Base-by-base conservation (phyloP, 108 stramenopile species). In the Skeletonema grethae region DNA sequence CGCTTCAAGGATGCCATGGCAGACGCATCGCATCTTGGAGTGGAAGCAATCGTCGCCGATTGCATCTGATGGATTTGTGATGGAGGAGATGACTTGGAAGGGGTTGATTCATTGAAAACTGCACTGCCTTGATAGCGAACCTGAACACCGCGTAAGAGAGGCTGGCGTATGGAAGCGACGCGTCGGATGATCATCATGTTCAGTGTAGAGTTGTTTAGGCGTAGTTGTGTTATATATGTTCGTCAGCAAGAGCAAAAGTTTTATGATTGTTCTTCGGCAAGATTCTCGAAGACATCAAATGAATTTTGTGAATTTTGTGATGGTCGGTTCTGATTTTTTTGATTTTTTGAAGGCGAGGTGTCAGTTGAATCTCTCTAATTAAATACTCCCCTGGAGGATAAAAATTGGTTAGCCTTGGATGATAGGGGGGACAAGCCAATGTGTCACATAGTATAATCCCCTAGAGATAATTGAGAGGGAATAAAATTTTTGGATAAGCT, bases 111-210 rank as follows among this genome's bases (percentile, higher is more conserved):
- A 48, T 61, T 67, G 53, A 75, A 22, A 8, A 55, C 75, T 15
- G 68, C 75, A 6, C 67, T 69, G 11, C 75, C 68, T 11, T 76
- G 74, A 34, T 29, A 76, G 45, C 75, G 75, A 24, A 46, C 41
- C 38, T 63, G 75, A 9, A 24, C 30, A 31, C 18, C 50, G 0
- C 50, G 58, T 4, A 55, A 30, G 15, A 20, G 61, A 62, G 70
- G 53, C 56, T 46, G 65, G 31, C 34, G 67, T 53, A 57, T 56
- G 55, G 55, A 10, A 36, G 1, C 30, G 36, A 15, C 11, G 34
- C 48, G 55, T 55, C 7, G 13, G 35, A 57, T 67, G 29, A 67
- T 67, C 67, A 36, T 38, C 30, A 25, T 29, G 50, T 18, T 50
- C 15, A 18, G 0, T 48, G 16, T 5, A 3, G 31, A 3, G 31